Base-by-base conservation (phyloP, 768 basidiomycete genomes). In the Dictyophora rubrovolvata region DNA sequence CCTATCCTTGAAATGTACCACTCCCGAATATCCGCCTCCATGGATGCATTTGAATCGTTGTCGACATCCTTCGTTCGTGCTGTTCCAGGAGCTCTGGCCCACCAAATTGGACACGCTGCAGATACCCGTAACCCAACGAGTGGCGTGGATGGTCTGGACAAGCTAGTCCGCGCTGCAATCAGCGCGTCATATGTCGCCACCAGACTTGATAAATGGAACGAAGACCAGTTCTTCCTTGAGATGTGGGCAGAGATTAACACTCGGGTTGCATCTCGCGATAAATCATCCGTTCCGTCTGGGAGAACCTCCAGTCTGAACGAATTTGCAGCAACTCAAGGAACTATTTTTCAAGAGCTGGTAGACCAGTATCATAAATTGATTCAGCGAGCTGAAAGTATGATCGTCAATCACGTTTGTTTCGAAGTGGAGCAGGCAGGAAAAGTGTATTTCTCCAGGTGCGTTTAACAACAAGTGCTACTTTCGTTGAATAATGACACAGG, bases 1-100 rank as follows among this genome's bases (percentile, higher is more conserved):
- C 93, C 94, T 0, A 68, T 96, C 12, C 72, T 99, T 12, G 81
- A 87, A 59, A 73, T 79, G 5, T 99, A 96, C 69, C 79, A 83
- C 61, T 71, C 74, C 9, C 85, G 94, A 18, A 85, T 99, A 69
- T 77, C 82, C 1, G 81, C 86, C 9, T 92, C 93, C 9, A 73
- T 97, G 22, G 93, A 97, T 65, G 95, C 94, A 0, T 97, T 97
- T 64, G 96, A 98, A 70, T 87, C 86, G 1, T 75, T 96, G 5
- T 91, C 93, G 1, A 92, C 89, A 33, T 80, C 86, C 0, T 83
- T 99, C 63, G 82, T 93, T 47, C 86, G 92, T 14, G 87, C 87
- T 3, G 93, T 98, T 1, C 96, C 96, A 1, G 96, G 96, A 17
- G 92, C 92, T 0, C 77, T 98, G 46, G 67, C 72, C 0, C 78